These are phyloP conservation scores for Aspergillus heteromorphus DNA, from an alignment of 495 filamentous ascomycete species.

Conservation along the genomic window DNA sequence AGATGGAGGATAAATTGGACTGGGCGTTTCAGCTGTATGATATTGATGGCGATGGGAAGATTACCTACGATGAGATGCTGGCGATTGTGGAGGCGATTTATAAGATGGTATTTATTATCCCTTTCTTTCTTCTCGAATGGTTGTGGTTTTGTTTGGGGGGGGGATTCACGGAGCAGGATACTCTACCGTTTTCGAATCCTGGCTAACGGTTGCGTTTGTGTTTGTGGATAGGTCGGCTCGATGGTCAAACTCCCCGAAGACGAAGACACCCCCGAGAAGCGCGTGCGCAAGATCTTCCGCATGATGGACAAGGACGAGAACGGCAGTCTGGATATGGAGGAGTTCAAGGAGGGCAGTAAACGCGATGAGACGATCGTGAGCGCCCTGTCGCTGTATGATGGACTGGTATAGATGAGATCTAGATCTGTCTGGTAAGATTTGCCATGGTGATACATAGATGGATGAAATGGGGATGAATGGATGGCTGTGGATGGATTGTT, in stretches of 20 bases:
- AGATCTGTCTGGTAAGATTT: not conserved
- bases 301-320: constrained; percentile 99
- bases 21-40: constrained; percentile 99
- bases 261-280: constrained; percentile 98
- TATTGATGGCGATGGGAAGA: constrained; percentile 97
- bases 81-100: constrained; percentile 98
- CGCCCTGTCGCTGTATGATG: constrained; percentile 92
- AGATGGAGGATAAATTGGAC: constrained; percentile 99
- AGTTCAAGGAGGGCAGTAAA: constrained; percentile 99
- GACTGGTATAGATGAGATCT: constrained; percentile 60
- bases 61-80: constrained; percentile 98
- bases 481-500: too few species aligned
- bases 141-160: not conserved
- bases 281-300: constrained; percentile 94
- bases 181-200: too few species aligned
- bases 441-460: too few species aligned
- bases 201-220: too few species aligned
- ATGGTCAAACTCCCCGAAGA: constrained; percentile 99
- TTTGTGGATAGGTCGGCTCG: constrained; percentile 73
- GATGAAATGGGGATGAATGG: too few species aligned
- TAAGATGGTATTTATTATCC: constrained; percentile 73
- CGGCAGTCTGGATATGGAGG: constrained; percentile 83
- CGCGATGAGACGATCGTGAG: constrained; percentile 99
- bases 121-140: not conserved
- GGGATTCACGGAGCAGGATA: constrained; percentile 13